Percentiles rank a stretch among this genome's conserved stretches.
phyloP scores from a whole-genome alignment of 169 alveolate species.

The Plasmodium sp. region DNA sequence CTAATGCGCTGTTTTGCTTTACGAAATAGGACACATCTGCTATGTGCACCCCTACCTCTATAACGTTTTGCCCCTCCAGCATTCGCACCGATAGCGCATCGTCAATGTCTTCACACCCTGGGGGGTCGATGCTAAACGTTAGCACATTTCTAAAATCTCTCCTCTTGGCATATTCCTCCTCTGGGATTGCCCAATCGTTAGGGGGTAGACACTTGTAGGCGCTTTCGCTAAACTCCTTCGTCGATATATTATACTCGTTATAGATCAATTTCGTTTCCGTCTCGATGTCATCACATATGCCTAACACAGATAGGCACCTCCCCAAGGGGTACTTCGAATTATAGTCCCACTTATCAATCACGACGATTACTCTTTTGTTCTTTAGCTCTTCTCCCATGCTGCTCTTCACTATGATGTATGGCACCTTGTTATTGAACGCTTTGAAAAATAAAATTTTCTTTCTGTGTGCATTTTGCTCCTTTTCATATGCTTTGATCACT shows the following conservation, averaged over 20 bases:
- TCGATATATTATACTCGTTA: constrained; percentile 85
- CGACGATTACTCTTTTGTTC: constrained; percentile 92
- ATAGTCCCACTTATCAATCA: constrained; percentile 90
- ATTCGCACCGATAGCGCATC: constrained; percentile 95
- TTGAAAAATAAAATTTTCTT: constrained; percentile 89
- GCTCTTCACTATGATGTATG: constrained; percentile 89
- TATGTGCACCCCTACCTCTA: constrained; percentile 98
- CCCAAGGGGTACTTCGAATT: constrained; percentile 92
- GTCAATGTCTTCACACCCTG: constrained; percentile 99
- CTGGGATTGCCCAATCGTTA: constrained; percentile 91
- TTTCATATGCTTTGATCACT: constrained; percentile 84
- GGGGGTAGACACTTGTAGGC: constrained; percentile 95
- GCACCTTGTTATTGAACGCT: constrained; percentile 93
- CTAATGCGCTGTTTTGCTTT: constrained; percentile 95
- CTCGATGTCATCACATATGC: constrained; percentile 90
- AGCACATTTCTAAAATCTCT: constrained; percentile 88
- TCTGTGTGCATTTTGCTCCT: constrained; percentile 62
- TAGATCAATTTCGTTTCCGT: constrained; percentile 90
- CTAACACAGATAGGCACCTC: constrained; percentile 93
- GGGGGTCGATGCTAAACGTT: constrained; percentile 98
- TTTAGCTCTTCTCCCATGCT: constrained; percentile 85
- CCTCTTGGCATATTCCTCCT: constrained; percentile 85
- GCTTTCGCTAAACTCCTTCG: constrained; percentile 90
- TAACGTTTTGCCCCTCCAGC: constrained; percentile 82
- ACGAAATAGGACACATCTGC: constrained; percentile 99